These are phyloP conservation scores for Paraphoma chrysanthemicola DNA, from an alignment of 2,329 filamentous ascomycete genomes.

Conservation along the genomic window DNA sequence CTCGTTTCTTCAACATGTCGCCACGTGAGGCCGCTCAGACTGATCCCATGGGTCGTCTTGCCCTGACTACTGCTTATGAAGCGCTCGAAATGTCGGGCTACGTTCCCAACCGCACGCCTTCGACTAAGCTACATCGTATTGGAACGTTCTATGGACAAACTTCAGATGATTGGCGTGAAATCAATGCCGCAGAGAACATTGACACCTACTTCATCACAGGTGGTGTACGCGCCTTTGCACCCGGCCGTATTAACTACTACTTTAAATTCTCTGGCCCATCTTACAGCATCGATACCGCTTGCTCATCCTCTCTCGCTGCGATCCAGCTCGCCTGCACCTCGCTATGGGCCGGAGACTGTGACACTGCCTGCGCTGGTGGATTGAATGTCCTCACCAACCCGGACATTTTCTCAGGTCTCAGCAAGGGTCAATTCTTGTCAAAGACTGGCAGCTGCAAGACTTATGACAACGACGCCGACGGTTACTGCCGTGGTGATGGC, in stretches of 20 bases:
- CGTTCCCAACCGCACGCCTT: constrained; percentile 73
- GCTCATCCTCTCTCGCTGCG: constrained; percentile 75
- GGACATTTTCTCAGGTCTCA: constrained; percentile 78
- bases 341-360: constrained; percentile 77
- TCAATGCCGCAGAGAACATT: constrained; percentile 75
- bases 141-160: constrained; percentile 79
- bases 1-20: constrained; percentile 88
- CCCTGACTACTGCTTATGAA: constrained; percentile 79
- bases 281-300: constrained; percentile 78
- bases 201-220: constrained; percentile 73
- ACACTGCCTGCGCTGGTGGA: constrained; percentile 81
- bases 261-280: constrained; percentile 79
- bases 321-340: constrained; percentile 76
- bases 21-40: constrained; percentile 80
- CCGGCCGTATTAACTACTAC: constrained; percentile 75
- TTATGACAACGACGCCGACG: constrained; percentile 80
- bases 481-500: constrained; percentile 81
- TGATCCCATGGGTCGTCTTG: constrained; percentile 81
- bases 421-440: constrained; percentile 78
- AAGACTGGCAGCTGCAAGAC: constrained; percentile 80
- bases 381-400: constrained; percentile 81
- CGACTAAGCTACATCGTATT: constrained; percentile 69
- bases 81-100: constrained; percentile 83
- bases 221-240: constrained; percentile 66
- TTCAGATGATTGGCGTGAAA: constrained; percentile 78